Evolutionary conservation across 2,329 filamentous ascomycete genomes (phyloP).

Genomic region (Ophiostoma montium): DNA sequence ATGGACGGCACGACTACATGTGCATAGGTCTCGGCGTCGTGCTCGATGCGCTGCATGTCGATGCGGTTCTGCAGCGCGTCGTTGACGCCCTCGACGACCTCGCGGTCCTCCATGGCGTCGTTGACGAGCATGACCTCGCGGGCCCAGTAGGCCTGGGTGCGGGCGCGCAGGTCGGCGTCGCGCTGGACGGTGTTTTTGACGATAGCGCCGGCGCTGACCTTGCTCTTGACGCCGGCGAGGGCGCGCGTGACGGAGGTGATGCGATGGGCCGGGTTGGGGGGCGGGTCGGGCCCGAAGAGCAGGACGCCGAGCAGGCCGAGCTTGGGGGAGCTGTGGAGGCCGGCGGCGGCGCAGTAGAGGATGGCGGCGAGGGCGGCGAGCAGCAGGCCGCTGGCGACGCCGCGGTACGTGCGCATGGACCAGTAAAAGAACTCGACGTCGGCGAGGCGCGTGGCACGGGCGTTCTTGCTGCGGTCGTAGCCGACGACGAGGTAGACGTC

Average conservation of each 20-base stretch:
- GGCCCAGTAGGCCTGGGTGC: constrained; percentile 62
- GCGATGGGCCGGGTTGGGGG: constrained; percentile 44
- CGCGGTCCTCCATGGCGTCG: constrained; percentile 64
- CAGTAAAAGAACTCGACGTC: constrained; percentile 63
- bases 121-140: constrained; percentile 60
- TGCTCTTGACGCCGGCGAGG: constrained; percentile 47
- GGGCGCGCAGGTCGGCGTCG: constrained; percentile 54
- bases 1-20: constrained; percentile 24
- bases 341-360: constrained; percentile 66
- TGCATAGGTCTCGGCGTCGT: constrained; percentile 50
- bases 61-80: constrained; percentile 50
- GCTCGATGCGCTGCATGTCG: constrained; percentile 44
- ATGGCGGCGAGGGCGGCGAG: constrained; percentile 49
- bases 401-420: constrained; percentile 49
- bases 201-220: constrained; percentile 58
- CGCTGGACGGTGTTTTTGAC: constrained; percentile 67
- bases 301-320: constrained; percentile 6
- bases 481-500: constrained; percentile 53
- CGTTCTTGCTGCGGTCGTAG: constrained; percentile 53
- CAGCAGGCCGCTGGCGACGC: constrained; percentile 46
- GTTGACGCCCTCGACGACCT: constrained; percentile 58
- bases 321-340: constrained; percentile 30
- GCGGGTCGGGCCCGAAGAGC: constrained; percentile 37
- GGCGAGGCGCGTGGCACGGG: constrained; percentile 42
- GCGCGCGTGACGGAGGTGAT: constrained; percentile 44